Conservation (phyloP, 2,329 filamentous ascomycete species). For the Ramularia endophylla region DNA sequence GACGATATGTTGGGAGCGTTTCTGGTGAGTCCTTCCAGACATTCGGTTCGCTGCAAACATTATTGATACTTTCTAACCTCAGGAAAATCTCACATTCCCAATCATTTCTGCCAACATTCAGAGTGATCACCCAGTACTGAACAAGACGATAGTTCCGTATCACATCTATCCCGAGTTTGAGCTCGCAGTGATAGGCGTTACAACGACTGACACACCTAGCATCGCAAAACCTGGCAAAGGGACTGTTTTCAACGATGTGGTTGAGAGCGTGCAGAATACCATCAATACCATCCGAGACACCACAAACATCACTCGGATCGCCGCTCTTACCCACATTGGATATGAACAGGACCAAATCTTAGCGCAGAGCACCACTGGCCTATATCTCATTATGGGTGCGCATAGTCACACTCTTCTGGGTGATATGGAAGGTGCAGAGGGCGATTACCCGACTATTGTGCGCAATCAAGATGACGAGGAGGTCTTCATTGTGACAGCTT, state of each 20-base stretch:
- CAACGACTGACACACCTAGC: slow-evolving; percentile 52
- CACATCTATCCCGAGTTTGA: slow-evolving; percentile 57
- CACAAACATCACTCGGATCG: slow-evolving; percentile 59
- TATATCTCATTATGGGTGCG: slow-evolving; percentile 64
- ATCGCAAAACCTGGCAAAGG: slow-evolving; percentile 54
- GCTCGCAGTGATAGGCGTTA: slow-evolving; percentile 59
- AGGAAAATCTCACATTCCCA: slow-evolving; percentile 57
- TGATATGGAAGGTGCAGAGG: slow-evolving; percentile 51
- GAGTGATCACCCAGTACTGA: slow-evolving; percentile 54
- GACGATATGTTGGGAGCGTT: slow-evolving; percentile 59
- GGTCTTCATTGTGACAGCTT: slow-evolving; percentile 63
- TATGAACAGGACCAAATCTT: slow-evolving; percentile 59
- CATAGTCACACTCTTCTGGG: slow-evolving; percentile 56
- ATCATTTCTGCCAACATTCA: slow-evolving; percentile 58
- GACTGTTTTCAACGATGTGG: slow-evolving; percentile 54
- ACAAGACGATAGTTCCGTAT: slow-evolving; percentile 59
- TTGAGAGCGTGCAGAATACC: slow-evolving; percentile 54
- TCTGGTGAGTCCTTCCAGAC: slow-evolving; percentile 28
- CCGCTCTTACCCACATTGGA: slow-evolving; percentile 61
- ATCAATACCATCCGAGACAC: slow-evolving; percentile 56
- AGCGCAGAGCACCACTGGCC: slow-evolving; percentile 53
- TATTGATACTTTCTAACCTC: no score
- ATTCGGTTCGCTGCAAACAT: no score
- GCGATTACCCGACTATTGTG: slow-evolving; percentile 59
- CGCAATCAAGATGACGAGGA: slow-evolving; percentile 58